A percentile compares a stretch with the other conserved stretches of the same genome.
Conservation (phyloP, 179 eudicot species). For the Actinidia polygama region DNA sequence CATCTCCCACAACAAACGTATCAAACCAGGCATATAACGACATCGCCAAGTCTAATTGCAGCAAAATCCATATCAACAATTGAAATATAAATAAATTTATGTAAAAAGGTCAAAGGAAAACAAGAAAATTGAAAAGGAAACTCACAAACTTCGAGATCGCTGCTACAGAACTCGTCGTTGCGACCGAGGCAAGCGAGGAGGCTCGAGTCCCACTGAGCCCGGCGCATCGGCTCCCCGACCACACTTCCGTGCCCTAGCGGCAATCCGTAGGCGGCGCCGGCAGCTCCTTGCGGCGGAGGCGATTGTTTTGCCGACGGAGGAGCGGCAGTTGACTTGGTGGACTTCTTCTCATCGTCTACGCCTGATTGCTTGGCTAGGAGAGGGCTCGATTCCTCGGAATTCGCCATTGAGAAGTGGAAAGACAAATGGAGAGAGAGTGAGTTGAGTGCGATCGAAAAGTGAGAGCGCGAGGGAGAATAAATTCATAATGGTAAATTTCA, state of each 20-base stretch:
- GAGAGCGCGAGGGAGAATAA: neutral
- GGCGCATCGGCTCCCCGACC: conserved; percentile 49
- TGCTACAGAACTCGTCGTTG: conserved; percentile 71
- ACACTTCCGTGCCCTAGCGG: conserved; percentile 32
- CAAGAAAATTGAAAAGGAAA: neutral
- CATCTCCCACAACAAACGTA: too few relatives aligned
- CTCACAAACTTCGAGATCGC: conserved; percentile 97
- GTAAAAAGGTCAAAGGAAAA: neutral
- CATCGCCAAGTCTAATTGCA: neutral
- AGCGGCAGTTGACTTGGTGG: neutral
- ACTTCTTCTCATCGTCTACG: neutral
- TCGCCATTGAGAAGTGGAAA: conserved; percentile 20
- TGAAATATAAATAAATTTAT: neutral
- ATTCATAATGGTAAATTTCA: too few relatives aligned
- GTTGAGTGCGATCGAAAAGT: neutral
- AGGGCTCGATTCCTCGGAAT: conserved; percentile 33
- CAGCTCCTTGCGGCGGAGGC: neutral
- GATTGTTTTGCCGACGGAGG: neutral
- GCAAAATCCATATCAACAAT: neutral
- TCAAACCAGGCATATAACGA: neutral
- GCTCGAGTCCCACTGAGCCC: conserved; percentile 64
- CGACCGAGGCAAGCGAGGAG: conserved; percentile 71
- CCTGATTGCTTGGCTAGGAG: conserved; percentile 5
- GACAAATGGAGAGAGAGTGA: neutral
- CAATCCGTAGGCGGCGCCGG: conserved; percentile 37